Evolutionary conservation across 1,284 basidiomycete genomes (phyloP).

Genomic region (Ceratorhiza oryzae-sativae): DNA sequence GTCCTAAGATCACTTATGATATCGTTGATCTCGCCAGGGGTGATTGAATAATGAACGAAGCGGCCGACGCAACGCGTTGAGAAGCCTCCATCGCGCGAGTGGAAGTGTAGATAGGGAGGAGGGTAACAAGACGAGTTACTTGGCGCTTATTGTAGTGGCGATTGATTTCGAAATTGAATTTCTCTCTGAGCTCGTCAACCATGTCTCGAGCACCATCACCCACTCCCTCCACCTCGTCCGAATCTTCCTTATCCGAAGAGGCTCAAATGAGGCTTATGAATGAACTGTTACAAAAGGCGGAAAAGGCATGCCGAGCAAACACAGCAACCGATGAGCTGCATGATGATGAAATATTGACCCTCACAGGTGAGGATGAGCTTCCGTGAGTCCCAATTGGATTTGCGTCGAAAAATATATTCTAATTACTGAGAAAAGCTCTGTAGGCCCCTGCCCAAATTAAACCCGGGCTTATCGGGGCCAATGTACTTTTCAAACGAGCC

Average conservation of each 20-base stretch:
- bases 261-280: constrained; percentile 15
- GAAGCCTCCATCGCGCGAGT: constrained; percentile 59
- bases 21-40: constrained; percentile 95
- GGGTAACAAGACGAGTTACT: constrained; percentile 16
- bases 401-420: background rate
- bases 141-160: constrained; percentile 5
- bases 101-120: constrained; percentile 5
- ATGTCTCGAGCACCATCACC: constrained; percentile 32
- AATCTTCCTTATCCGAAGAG: constrained; percentile 27
- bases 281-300: constrained; percentile 17
- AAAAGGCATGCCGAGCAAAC: constrained; percentile 22
- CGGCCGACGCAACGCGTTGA: constrained; percentile 73
- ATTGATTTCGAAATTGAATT: constrained; percentile 34
- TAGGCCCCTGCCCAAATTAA: constrained; percentile 27
- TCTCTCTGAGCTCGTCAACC: constrained; percentile 15
- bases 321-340: constrained; percentile 23
- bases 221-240: constrained; percentile 25
- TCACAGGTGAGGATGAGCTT: constrained; percentile 30
- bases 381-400: constrained; percentile 3
- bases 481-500: constrained; percentile 17
- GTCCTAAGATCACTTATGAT: constrained; percentile 61
- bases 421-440: background rate
- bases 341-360: constrained; percentile 30
- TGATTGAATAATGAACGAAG: constrained; percentile 82
- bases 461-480: constrained; percentile 23